These are phyloP conservation scores for Coriaria nepalensis DNA, from an alignment of 306 rosid genomes.

Conservation along the genomic window DNA sequence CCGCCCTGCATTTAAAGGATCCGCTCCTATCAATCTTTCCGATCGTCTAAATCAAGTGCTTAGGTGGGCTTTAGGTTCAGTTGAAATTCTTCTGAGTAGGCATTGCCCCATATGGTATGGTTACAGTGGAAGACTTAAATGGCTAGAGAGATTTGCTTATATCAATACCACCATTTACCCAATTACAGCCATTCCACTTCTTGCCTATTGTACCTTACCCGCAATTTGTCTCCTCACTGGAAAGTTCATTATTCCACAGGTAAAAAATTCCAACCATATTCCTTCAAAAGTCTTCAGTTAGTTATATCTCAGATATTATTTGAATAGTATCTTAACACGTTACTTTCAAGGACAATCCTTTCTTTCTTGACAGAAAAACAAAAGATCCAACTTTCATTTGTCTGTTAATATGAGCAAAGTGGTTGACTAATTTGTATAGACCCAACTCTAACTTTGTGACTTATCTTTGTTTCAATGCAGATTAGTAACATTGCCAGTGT, in stretches of 20 bases:
- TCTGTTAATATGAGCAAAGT: not conserved
- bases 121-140: constrained; percentile 82
- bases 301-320: no score
- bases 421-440: not conserved
- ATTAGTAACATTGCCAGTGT: constrained; percentile 92
- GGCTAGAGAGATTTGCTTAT: constrained; percentile 93
- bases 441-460: not conserved
- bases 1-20: constrained; percentile 89
- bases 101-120: constrained; percentile 99
- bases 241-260: constrained; percentile 99
- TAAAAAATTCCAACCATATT: constrained; percentile 1
- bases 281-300: no score
- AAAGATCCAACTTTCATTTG: not conserved
- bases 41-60: constrained; percentile 99
- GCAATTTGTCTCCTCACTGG: constrained; percentile 94
- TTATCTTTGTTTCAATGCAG: constrained; percentile 37
- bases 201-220: constrained; percentile 82
- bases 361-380: not conserved
- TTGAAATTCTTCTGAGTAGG: constrained; percentile 87
- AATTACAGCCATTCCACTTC: constrained; percentile 85
- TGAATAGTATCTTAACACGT: no score
- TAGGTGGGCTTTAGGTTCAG: constrained; percentile 96
- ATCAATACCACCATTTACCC: constrained; percentile 98
- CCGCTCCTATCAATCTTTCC: constrained; percentile 96
- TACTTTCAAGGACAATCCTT: not conserved